A percentile compares a stretch with the other conserved stretches of the same genome.
Conservation (phyloP, 352 stramenopile species). For the Pythium sp. region DNA sequence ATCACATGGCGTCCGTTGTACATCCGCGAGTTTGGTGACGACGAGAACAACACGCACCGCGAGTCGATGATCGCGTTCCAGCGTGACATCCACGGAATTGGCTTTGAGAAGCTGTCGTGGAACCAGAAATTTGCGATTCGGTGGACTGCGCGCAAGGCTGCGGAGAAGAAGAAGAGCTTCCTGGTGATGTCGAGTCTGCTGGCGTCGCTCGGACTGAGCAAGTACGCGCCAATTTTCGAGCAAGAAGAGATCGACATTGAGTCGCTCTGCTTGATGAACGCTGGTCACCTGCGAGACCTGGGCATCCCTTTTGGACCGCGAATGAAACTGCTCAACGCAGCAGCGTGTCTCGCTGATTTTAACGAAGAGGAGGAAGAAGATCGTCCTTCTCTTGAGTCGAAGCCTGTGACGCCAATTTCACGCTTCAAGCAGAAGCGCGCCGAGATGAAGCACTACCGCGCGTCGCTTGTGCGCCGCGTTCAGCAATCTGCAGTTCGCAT, state of each 20-base stretch:
- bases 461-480: constrained; percentile 79
- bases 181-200: constrained; percentile 81
- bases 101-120: constrained; percentile 83
- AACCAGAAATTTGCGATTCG: constrained; percentile 85
- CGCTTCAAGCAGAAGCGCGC: constrained; percentile 76
- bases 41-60: constrained; percentile 72
- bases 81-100: constrained; percentile 81
- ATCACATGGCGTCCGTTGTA: constrained; percentile 87
- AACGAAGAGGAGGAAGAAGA: constrained; percentile 80
- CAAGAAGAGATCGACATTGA: constrained; percentile 89
- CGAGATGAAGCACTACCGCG: constrained; percentile 85
- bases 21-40: constrained; percentile 77
- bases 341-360: constrained; percentile 78
- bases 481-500: constrained; percentile 85
- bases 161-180: constrained; percentile 89
- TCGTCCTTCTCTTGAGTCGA: constrained; percentile 57
- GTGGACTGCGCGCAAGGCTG: constrained; percentile 75
- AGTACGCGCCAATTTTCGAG: constrained; percentile 85
- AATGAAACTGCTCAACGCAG: constrained; percentile 84
- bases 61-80: constrained; percentile 86
- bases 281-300: constrained; percentile 75
- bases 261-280: constrained; percentile 85
- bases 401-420: constrained; percentile 67
- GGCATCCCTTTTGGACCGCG: constrained; percentile 81
- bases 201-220: constrained; percentile 71